Percentiles rank a stretch among this genome's conserved stretches.
These are phyloP conservation scores for Hymenoscyphus fraxineus DNA, from an alignment of 2,329 filamentous ascomycete genomes.

Conservation along the genomic window DNA sequence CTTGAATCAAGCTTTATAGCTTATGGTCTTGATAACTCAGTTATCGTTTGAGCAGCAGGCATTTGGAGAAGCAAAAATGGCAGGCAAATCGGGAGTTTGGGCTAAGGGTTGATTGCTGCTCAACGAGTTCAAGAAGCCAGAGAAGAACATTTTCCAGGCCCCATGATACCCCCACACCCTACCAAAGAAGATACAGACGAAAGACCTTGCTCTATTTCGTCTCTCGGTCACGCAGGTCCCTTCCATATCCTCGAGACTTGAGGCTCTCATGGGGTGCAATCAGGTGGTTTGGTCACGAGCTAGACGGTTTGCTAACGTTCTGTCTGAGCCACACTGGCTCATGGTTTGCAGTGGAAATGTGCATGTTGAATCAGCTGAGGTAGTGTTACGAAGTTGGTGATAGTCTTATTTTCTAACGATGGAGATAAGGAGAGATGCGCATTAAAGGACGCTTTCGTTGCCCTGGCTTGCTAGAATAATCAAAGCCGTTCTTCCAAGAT, in stretches of 20 bases:
- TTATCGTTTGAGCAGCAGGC: not conserved
- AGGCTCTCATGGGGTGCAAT: constrained; percentile 8
- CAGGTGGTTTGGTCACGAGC: constrained; percentile 21
- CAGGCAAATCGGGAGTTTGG: not conserved
- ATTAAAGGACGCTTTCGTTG: no score
- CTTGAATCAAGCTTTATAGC: not conserved
- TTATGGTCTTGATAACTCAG: not conserved
- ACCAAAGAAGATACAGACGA: not conserved
- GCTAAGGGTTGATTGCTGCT: not conserved
- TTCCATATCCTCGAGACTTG: not conserved
- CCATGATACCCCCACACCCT: not conserved
- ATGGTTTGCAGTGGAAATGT: no score
- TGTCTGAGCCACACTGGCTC: not conserved
- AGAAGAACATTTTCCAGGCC: not conserved
- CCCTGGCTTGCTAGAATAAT: no score
- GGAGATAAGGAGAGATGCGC: no score
- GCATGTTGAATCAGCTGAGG: no score
- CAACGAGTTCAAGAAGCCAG: not conserved
- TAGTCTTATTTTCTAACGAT: no score
- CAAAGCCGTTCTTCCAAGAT: no score
- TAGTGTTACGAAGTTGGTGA: no score
- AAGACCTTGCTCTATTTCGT: not conserved
- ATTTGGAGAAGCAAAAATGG: no score
- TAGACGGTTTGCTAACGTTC: not conserved
- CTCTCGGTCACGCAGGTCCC: not conserved